A percentile compares a stretch with the other conserved stretches of the same genome.
Evolutionary conservation across 2,329 filamentous ascomycete species (phyloP).

Genomic region (Fonsecaea pedrosoi): DNA sequence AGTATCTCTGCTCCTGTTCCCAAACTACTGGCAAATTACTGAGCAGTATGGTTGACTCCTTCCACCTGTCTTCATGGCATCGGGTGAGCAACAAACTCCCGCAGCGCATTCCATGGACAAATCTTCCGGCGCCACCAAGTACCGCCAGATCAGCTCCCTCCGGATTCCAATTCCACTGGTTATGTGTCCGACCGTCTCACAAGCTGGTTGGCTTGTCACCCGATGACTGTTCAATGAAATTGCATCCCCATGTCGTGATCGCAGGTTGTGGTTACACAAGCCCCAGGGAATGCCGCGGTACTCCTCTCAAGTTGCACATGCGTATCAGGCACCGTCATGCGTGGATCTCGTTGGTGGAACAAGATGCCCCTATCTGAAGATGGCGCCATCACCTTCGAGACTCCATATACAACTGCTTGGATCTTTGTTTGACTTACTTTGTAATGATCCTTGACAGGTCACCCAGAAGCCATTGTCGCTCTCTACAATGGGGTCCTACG

Average conservation of each 20-base stretch:
- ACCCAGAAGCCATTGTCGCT: background rate
- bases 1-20: too few relatives aligned
- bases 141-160: background rate
- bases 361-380: background rate
- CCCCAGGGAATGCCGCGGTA: background rate
- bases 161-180: background rate
- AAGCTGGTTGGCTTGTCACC: background rate
- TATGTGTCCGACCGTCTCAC: background rate
- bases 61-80: too few relatives aligned
- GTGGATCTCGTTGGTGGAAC: background rate
- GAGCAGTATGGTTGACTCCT: too few relatives aligned
- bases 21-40: too few relatives aligned
- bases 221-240: background rate
- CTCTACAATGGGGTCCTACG: slow-evolving; percentile 5
- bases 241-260: background rate
- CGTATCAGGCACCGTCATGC: background rate
- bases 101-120: background rate
- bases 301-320: background rate
- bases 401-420: background rate
- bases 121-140: background rate
- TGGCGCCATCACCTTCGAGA: background rate
- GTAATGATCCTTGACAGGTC: background rate
- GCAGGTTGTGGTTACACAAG: background rate
- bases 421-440: background rate
- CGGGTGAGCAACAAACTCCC: too few relatives aligned